Base-by-base conservation (phyloP, 2,329 filamentous ascomycete species). In the Hypoxylon sp. region DNA sequence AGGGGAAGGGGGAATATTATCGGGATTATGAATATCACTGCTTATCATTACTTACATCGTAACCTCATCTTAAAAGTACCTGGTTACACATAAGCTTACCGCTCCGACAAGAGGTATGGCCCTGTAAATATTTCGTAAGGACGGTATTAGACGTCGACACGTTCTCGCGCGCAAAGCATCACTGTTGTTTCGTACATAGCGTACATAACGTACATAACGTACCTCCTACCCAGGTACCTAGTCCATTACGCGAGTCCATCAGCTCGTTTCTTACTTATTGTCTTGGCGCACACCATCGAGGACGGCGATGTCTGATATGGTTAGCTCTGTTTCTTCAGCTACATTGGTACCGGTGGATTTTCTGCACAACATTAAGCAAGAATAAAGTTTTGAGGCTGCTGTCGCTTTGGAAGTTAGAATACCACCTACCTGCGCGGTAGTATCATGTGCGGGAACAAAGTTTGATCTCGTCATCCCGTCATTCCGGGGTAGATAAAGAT, bases 271-370 rank as follows among this genome's bases (percentile, higher is more conserved):
- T 52, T 55, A 61, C 62, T 65, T 75, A 75, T 75, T 75, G 71
- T 68, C 73, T 75, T 75, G 72, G 73, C 74, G 58, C 65, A 61
- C 67, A 61, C 67, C 64, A 67, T 73, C 64, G 63, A 66, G 66
- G 63, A 70, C 69, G 65, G 51, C 65, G 65, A 60, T 69, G 70
- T 72, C 73, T 65, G 68, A 73, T 72, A 63, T 62, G 68, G 69
- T 60, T 72, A 72, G 70, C 53, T 66, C 43, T 38, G 13, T 32
- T 21, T 60, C 43, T 56, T 61, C 57, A 66, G 61, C 62, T 59
- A 17, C 23, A n/a, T 48, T 23, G 19, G 17, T 32, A 41, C 25
- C 46, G 17, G 36, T 49, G 23, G 3, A 38, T 25, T 48, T 41
- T 46, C 36, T 53, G 52, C 58, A 48, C 52, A 46, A 43, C 17